Base-by-base conservation (phyloP, 2,329 filamentous ascomycete genomes). In the Fusarium sp. region DNA sequence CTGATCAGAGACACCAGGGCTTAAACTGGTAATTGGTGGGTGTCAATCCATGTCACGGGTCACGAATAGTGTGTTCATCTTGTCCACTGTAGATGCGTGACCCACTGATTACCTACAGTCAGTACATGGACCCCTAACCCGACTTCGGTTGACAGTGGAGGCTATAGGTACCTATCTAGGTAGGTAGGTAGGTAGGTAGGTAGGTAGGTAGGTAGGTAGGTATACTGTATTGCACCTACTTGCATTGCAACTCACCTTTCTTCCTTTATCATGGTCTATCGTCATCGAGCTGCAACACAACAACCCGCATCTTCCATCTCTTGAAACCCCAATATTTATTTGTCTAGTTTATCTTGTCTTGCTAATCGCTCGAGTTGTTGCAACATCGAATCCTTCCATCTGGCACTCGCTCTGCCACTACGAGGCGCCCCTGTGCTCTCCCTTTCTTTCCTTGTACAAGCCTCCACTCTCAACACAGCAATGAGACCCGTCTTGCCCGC, bases 401-500 rank as follows among this genome's bases (percentile, higher is more conserved):
- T 30, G 23, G 28, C 18, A 40, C 27, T 49, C 34, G 34, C 34
- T 50, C 51, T 49, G 37, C 27, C 30, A 40, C 45, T 43, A 34
- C 41, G 7, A 59, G 28, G 40, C 55, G 50, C 28, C 40, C 34
- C 34, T 37, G 68, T 70, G 55, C 34, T 37, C 34, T n/a, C 34
- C 34, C 18, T 37, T 37, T 51, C 68, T 50, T 41, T 57, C 34
- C 34, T 27, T 45, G 25, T 66, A 66, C 53, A 66, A 54, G 43
- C 62, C 53, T 63, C 28, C 64, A 65, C 55, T 63, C 25, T 63
- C 59, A 60, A 59, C 59, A 63, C 51, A 59, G 68, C 61, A 55
- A 77, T 77, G 75, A 72, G 74, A 72, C 73, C 74, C 49, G 60
- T 74, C 42, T 69, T 72, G 51, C 59, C 70, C 54, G 57, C 68